Base-by-base conservation (phyloP, 768 basidiomycete genomes). In the Astraeus odoratus region DNA sequence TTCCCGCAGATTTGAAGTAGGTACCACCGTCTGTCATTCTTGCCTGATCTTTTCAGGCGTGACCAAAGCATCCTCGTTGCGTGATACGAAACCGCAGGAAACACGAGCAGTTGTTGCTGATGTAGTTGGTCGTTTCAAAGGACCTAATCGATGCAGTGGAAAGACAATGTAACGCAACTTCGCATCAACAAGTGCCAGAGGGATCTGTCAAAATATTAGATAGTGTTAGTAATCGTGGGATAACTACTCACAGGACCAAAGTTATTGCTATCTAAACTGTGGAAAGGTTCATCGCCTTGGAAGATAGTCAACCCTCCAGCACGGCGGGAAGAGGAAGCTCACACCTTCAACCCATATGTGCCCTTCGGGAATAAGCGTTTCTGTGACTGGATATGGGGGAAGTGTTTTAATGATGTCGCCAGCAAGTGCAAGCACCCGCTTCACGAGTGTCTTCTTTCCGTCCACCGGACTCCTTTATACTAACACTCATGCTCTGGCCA, bases 311-410 rank as follows among this genome's bases (percentile, higher is more conserved):
- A 39, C 24, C 15, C 31, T 39, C 43, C 19, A 22, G 22, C 47
- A 63, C 4, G 54, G 34, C 22, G 57, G 55, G 25, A 52, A 57
- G 25, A 60, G 18, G 8, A 47, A 24, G 23, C 3, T 20, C 68
- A 41, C 42, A 79, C 82, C 85, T 74, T 88, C 85, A 41, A 87
- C 72, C 86, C 86, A 88, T 31, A 79, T 68, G 48, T 86, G 79
- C 1, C 82, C 82, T 53, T 65, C 47, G 3, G 85, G 84, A 27
- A 88, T 62, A 22, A 47, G 57, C 7, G 81, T 75, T 46, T 77
- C 68, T 4, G 65, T 44, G 16, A 76, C 71, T 1, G 78, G 78
- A 54, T 80, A 83, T 3, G 84, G 83, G 18, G 83, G 77, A n/a
- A 84, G 65, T 3, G 86, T 83, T 52, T 74, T 72, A 0, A 88